Percentiles rank a stretch among this genome's conserved stretches.
phyloP scores from a whole-genome alignment of 192 early-diverging fungal genomes.

The Lunasporangiospora selenospora region DNA sequence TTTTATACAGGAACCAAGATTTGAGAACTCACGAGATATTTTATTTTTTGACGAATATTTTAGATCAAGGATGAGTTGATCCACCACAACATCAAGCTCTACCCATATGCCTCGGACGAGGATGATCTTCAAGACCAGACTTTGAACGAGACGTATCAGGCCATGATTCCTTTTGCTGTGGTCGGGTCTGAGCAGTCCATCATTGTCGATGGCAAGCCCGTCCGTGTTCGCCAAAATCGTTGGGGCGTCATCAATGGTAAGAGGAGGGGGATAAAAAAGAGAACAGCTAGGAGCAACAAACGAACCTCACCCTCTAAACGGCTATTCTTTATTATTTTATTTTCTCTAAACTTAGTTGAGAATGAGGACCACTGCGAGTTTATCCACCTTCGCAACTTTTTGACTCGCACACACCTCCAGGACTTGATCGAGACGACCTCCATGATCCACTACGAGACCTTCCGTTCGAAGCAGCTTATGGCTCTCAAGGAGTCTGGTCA shows the following conservation, averaged over 20 bases:
- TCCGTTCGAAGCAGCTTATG: conserved; percentile 79
- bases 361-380: conserved; percentile 96
- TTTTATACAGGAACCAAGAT: conserved; percentile 53
- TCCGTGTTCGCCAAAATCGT: conserved; percentile 86
- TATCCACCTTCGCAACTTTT: conserved; percentile 90
- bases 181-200: conserved; percentile 93
- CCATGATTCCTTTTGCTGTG: conserved; percentile 92
- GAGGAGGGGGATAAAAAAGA: no score
- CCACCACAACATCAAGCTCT: conserved; percentile 91
- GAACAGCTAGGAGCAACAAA: no score
- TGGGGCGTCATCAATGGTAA: conserved; percentile 89
- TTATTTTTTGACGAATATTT: not conserved
- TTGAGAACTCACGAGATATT: conserved; percentile 50
- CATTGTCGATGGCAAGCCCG: conserved; percentile 85
- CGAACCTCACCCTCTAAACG: not conserved
- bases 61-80: conserved; percentile 88
- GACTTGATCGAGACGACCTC: conserved; percentile 97
- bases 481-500: conserved; percentile 63
- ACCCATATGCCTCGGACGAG: conserved; percentile 88
- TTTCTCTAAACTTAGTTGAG: conserved; percentile 66
- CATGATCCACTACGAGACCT: conserved; percentile 94
- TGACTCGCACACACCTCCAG: conserved; percentile 94
- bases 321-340: not conserved
- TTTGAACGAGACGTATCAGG: conserved; percentile 77
- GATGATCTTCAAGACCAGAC: conserved; percentile 81